Conservation (phyloP, 2,329 filamentous ascomycete genomes). For the Monilinia polystroma region DNA sequence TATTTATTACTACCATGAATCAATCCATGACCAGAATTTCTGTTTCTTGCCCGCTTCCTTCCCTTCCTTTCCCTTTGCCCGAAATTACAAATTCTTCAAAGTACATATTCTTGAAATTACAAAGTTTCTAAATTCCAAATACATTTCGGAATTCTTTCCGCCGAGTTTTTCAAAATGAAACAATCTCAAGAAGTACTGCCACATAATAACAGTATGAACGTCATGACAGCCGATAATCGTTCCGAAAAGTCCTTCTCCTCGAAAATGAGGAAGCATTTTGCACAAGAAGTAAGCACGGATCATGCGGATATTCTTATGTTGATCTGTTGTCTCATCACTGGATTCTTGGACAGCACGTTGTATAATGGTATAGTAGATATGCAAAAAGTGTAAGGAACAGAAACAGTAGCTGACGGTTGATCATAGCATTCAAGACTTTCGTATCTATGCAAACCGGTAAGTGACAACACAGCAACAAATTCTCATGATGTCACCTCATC, state of each 20-base stretch:
- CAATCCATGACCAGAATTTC: constrained; percentile 13
- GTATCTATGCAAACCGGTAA: constrained; percentile 60
- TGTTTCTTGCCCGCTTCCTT: constrained; percentile 1
- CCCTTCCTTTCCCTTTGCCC: background rate
- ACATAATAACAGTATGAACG: constrained; percentile 8
- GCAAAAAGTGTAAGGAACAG: background rate
- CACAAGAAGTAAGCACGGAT: constrained; percentile 20
- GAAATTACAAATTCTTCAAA: background rate
- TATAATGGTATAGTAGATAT: constrained; percentile 22
- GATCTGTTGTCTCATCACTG: constrained; percentile 73
- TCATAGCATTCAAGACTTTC: constrained; percentile 23
- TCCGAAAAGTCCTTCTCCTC: background rate
- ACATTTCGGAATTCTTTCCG: background rate
- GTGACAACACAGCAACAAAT: constrained; percentile 29
- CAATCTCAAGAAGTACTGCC: constrained; percentile 1
- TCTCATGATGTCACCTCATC: background rate
- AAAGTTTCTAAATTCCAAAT: background rate
- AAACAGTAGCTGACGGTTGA: constrained; percentile 16
- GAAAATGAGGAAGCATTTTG: constrained; percentile 12
- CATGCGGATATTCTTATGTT: constrained; percentile 46
- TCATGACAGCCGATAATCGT: background rate
- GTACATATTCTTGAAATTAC: too few relatives aligned
- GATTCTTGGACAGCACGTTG: constrained; percentile 67
- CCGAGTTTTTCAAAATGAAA: constrained; percentile 7
- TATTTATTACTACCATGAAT: constrained; percentile 12